Percentiles rank a stretch among this genome's conserved stretches.
These are phyloP conservation scores for Aspergillus funiculosus DNA, from an alignment of 495 filamentous ascomycete species.

Conservation along the genomic window DNA sequence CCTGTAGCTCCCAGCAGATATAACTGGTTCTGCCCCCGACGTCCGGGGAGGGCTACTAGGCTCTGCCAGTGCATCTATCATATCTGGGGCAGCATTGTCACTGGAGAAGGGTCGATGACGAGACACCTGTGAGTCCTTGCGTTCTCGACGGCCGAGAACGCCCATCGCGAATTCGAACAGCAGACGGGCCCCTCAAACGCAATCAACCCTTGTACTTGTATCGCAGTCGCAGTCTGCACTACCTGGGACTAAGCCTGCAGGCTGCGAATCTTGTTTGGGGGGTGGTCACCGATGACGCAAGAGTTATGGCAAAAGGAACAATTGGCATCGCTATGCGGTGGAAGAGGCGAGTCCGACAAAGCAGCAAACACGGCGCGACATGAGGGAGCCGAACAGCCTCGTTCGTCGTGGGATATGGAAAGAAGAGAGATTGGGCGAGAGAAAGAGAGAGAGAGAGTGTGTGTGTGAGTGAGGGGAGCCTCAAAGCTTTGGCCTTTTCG, in stretches of 20 bases:
- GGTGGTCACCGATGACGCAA: constrained; percentile 19
- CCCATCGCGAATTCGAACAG: constrained; percentile 24
- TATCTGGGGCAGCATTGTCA: constrained; percentile 22
- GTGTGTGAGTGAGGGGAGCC: constrained; percentile 1
- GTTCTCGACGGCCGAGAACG: constrained; percentile 33
- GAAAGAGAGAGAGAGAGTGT: neutral
- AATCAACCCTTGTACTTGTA: neutral
- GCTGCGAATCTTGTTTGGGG: neutral
- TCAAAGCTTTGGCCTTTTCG: constrained; percentile 2
- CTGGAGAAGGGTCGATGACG: constrained; percentile 21
- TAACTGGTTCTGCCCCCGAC: constrained; percentile 33
- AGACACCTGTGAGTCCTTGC: constrained; percentile 32
- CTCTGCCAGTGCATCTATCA: constrained; percentile 26
- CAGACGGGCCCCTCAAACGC: constrained; percentile 5
- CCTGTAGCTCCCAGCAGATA: constrained; percentile 45
- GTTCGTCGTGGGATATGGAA: no score
- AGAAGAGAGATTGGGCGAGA: neutral
- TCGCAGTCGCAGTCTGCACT: neutral
- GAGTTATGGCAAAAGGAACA: constrained; percentile 9
- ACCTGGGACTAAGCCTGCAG: neutral
- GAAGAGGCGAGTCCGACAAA: neutral
- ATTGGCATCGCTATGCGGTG: constrained; percentile 14
- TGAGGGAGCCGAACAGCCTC: constrained; percentile 4
- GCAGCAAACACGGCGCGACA: neutral
- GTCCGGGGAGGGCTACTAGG: constrained; percentile 30